phyloP scores from a whole-genome alignment of 441 rosid species.

The Isatis lusitanica region DNA sequence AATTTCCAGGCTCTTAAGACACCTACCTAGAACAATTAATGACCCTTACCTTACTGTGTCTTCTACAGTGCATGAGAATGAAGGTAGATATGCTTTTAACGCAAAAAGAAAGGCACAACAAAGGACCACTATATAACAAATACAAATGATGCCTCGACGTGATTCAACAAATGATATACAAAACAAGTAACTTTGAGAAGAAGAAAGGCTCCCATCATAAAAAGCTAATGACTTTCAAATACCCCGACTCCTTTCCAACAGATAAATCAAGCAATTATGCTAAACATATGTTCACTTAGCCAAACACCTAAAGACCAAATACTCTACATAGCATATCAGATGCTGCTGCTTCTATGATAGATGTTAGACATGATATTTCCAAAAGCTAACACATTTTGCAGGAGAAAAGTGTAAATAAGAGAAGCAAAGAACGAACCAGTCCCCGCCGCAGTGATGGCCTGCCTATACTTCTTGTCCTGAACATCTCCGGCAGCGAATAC shows the following conservation, averaged over 20 bases:
- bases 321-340: neutral
- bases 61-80: neutral
- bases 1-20: neutral
- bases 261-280: neutral
- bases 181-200: neutral
- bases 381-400: neutral
- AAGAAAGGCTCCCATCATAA: neutral
- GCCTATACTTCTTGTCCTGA: slow-evolving; percentile 47
- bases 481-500: slow-evolving; percentile 62
- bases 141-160: slow-evolving; percentile 2
- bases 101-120: neutral
- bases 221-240: neutral
- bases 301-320: no score
- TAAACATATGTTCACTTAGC: no score
- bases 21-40: neutral
- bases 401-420: neutral
- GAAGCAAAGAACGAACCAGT: slow-evolving; percentile 31
- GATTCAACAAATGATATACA: neutral
- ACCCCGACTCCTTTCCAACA: neutral
- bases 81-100: neutral
- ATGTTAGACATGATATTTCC: neutral
- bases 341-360: neutral
- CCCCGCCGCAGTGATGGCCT: slow-evolving; percentile 42
- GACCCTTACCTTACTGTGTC: neutral
- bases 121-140: neutral